Conservation (phyloP, 441 rosid species). For the Euphorbia schlechtendalii region DNA sequence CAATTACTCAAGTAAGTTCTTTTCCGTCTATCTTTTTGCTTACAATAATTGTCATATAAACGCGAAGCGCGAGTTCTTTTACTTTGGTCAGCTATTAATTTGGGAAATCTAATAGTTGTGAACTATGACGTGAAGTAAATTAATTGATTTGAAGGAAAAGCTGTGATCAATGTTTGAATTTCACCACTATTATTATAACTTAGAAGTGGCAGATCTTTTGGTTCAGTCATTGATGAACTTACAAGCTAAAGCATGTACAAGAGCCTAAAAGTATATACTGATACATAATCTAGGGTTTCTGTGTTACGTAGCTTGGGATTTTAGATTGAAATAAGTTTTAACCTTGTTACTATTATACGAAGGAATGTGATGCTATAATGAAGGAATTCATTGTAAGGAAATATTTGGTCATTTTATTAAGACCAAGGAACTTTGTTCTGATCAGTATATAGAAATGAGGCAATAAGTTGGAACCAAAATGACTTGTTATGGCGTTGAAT, state of each 20-base stretch:
- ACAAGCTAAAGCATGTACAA: background rate
- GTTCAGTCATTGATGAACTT: background rate
- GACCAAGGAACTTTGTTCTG: background rate
- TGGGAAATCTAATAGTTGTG: background rate
- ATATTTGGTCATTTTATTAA: background rate
- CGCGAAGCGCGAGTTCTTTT: background rate
- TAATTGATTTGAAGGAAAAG: background rate
- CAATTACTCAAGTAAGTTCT: slow-evolving; percentile 59
- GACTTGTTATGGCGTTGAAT: background rate
- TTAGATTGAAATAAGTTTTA: background rate
- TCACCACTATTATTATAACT: too few species aligned
- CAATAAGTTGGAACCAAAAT: background rate
- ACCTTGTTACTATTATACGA: background rate
- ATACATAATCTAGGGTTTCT: too few species aligned
- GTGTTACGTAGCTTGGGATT: background rate
- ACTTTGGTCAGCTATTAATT: background rate
- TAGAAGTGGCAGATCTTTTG: background rate
- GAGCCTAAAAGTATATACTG: background rate
- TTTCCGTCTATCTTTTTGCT: background rate
- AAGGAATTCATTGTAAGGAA: background rate
- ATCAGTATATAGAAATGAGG: background rate
- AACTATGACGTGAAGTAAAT: background rate
- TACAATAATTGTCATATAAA: background rate
- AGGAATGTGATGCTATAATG: background rate
- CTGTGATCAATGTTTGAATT: background rate